Conservation (phyloP, 2,329 filamentous ascomycete genomes). For the Sarocladiaceae sp. region DNA sequence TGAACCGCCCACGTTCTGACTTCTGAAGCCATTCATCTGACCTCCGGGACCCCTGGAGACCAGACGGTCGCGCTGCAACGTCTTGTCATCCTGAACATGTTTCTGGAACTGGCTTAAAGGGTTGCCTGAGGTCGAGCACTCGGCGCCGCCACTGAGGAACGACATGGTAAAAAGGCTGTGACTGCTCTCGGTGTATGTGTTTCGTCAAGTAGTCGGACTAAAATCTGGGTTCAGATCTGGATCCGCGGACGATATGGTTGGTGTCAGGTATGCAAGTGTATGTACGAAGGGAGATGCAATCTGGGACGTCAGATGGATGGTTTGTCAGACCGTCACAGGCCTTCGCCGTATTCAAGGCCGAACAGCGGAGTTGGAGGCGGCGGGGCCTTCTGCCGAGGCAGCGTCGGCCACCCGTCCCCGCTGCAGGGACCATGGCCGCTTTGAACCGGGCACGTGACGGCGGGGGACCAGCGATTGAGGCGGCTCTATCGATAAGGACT, state of each 20-base stretch:
- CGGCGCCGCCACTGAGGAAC: conserved; percentile 88
- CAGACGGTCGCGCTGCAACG: conserved; percentile 84
- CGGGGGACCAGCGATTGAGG: conserved; percentile 17
- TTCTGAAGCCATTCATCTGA: conserved; percentile 74
- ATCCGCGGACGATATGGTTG: conserved; percentile 14
- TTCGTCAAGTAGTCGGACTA: background rate
- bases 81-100: conserved; percentile 94
- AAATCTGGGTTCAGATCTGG: background rate
- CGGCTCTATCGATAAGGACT: conserved; percentile 10
- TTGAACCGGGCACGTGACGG: conserved; percentile 28
- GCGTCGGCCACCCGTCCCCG: conserved; percentile 8
- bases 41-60: conserved; percentile 69
- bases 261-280: too few relatives aligned
- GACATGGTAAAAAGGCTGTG: conserved; percentile 61
- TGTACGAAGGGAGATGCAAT: conserved; percentile 8
- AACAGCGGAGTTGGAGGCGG: conserved; percentile 10
- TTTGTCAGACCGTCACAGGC: conserved; percentile 2
- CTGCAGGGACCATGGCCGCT: background rate
- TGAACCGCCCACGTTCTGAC: conserved; percentile 60
- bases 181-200: background rate
- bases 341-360: background rate
- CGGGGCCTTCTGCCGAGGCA: conserved; percentile 16
- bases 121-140: conserved; percentile 95
- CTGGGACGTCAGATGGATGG: background rate
- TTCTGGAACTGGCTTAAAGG: conserved; percentile 97